Evolutionary conservation across 345 rosid genomes (phyloP).

Genomic region (Salix viminalis): DNA sequence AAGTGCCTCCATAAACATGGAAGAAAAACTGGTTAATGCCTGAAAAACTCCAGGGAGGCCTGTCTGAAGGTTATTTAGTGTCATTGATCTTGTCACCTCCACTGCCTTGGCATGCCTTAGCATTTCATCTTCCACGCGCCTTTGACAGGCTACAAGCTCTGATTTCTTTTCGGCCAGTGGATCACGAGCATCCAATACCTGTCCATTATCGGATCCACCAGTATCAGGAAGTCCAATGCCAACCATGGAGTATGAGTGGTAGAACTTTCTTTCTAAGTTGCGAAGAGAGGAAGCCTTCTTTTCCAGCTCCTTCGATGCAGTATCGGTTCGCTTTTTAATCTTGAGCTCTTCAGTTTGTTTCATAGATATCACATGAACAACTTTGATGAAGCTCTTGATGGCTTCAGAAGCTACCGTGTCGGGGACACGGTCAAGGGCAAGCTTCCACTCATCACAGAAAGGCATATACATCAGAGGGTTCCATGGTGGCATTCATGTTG

Average conservation of each 20-base stretch:
- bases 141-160: constrained; percentile 81
- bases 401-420: constrained; percentile 98
- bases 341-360: constrained; percentile 83
- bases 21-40: constrained; percentile 81
- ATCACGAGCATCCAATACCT: constrained; percentile 73
- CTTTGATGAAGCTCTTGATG: constrained; percentile 86
- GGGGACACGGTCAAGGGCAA: constrained; percentile 81
- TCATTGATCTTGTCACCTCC: constrained; percentile 90
- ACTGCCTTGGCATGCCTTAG: constrained; percentile 76
- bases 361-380: constrained; percentile 69
- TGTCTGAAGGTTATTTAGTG: constrained; percentile 80
- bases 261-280: constrained; percentile 85
- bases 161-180: constrained; percentile 82
- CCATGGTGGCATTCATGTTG: constrained; percentile 29
- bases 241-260: constrained; percentile 85
- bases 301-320: constrained; percentile 83
- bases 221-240: constrained; percentile 76
- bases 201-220: constrained; percentile 66
- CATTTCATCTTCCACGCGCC: constrained; percentile 90
- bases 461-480: constrained; percentile 48
- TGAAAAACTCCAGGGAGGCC: constrained; percentile 93
- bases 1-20: constrained; percentile 65
- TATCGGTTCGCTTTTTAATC: constrained; percentile 68
- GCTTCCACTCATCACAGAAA: constrained; percentile 98
- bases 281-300: constrained; percentile 85